Base-by-base conservation (phyloP, 2,329 filamentous ascomycete genomes). In the Juglanconis sp. region DNA sequence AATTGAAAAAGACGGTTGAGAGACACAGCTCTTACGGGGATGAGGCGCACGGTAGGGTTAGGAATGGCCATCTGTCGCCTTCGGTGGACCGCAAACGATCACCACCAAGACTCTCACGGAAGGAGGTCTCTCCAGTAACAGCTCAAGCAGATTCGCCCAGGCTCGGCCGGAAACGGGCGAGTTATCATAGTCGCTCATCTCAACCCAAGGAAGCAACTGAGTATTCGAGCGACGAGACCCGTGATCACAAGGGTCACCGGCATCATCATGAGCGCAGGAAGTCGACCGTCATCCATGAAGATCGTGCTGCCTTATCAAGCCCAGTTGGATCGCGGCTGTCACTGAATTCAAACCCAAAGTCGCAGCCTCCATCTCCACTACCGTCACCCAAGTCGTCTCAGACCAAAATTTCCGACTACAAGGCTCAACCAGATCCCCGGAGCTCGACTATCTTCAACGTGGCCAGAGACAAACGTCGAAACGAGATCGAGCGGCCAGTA, bases 171-270 rank as follows among this genome's bases (percentile, higher is more conserved):
- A 62, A 68, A 6, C 65, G 70, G 31, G 68, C 71, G 3, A 69
- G 63, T 5, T 65, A 69, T 57, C 67, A 58, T n/a, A 65, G 59
- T 2, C 66, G 66, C 11, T 66, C 68, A 4, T 68, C 70, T 35
- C 57, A 65, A 6, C 59, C 68, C 2, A 64, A 69, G 4, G 68
- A 71, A 13, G 72, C 73, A n/a, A 72, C 72, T 6, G 76, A 69
- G 17, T 73, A 73, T 38, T 77, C 76, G 3, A 74, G 73, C 32
- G 77, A 78, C 24, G 78, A 79, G 9, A 67, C 72, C 36, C 58
- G 54, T 31, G 58, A 61, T 15, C 62, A 70, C 10, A 74, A 69
- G 57, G 69, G 24, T 64, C 63, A 64, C 10, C 70, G 58, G 52
- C 70, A 58, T 55, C 70, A 67, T 40, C 71, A 69, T 40, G 60